These are phyloP conservation scores for Colletotrichum sojae DNA, from an alignment of 2,329 filamentous ascomycete genomes.

Conservation along the genomic window DNA sequence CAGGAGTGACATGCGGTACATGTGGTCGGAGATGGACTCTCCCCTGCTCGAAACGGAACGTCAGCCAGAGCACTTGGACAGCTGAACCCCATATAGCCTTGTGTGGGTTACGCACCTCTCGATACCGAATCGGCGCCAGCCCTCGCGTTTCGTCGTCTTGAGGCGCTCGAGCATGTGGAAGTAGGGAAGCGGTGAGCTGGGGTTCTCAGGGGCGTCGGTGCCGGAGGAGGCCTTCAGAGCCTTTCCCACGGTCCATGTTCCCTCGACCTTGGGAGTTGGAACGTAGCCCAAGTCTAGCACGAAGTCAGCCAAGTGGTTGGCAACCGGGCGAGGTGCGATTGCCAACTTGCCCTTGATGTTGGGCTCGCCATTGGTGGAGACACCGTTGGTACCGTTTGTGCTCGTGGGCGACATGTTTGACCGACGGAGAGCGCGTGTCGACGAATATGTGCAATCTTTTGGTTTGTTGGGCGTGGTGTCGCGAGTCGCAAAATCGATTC, in stretches of 20 bases:
- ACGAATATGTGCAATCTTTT: background rate
- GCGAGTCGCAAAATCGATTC: background rate
- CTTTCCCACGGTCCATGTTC: conserved; percentile 45
- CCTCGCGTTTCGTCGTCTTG: conserved; percentile 96
- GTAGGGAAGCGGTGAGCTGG: conserved; percentile 86
- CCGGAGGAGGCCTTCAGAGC: conserved; percentile 37
- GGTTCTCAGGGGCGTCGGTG: conserved; percentile 67
- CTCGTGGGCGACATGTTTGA: conserved; percentile 23
- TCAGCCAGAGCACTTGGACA: background rate
- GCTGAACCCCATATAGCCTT: background rate
- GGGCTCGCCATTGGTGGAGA: conserved; percentile 23
- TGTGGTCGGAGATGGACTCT: conserved; percentile 97
- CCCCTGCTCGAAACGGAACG: conserved; percentile 61
- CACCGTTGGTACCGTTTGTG: conserved; percentile 20
- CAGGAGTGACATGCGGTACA: conserved; percentile 99
- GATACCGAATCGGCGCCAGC: conserved; percentile 93
- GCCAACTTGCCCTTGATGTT: conserved; percentile 36
- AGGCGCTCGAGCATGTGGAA: conserved; percentile 95
- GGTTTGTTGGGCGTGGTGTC: background rate
- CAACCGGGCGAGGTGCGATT: background rate
- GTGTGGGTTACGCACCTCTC: conserved; percentile 56
- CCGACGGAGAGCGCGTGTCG: background rate
- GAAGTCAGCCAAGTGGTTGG: conserved; percentile 1
- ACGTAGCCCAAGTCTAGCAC: conserved; percentile 44
- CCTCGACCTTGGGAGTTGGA: conserved; percentile 43